These are phyloP conservation scores for Pichia sp. DNA, from an alignment of 1,139 yeast species.

Conservation along the genomic window DNA sequence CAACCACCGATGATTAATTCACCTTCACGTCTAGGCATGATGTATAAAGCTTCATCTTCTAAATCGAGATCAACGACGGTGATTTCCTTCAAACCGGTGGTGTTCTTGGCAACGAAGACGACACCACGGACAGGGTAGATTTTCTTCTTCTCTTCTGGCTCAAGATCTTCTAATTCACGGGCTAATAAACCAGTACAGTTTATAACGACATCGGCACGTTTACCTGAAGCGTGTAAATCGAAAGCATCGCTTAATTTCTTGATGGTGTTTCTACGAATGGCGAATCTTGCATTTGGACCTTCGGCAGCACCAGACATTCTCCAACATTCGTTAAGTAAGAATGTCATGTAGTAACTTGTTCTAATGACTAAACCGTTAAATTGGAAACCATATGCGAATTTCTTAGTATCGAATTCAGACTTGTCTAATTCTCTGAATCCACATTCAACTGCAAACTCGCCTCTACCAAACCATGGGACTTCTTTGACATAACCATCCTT, in stretches of 20 bases:
- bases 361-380: constrained; percentile 51
- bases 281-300: constrained; percentile 37
- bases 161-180: constrained; percentile 37
- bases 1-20: constrained; percentile 55
- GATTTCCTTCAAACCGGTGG: constrained; percentile 21
- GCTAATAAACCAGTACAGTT: constrained; percentile 51
- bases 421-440: constrained; percentile 34
- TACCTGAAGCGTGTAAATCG: constrained; percentile 18
- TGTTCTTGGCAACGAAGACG: constrained; percentile 42
- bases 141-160: constrained; percentile 16
- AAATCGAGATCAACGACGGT: constrained; percentile 32
- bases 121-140: constrained; percentile 47
- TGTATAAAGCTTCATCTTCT: constrained; percentile 41
- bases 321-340: constrained; percentile 39
- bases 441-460: constrained; percentile 30
- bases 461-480: constrained; percentile 47
- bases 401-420: constrained; percentile 33
- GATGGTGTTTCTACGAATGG: constrained; percentile 27
- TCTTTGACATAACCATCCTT: constrained; percentile 15
- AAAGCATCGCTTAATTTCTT: constrained; percentile 26
- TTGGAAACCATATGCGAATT: constrained; percentile 38
- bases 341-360: constrained; percentile 49
- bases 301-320: constrained; percentile 20
- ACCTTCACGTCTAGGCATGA: constrained; percentile 55
- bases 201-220: constrained; percentile 37